Base-by-base conservation (phyloP, 768 basidiomycete genomes). In the Termitomyces heimii region DNA sequence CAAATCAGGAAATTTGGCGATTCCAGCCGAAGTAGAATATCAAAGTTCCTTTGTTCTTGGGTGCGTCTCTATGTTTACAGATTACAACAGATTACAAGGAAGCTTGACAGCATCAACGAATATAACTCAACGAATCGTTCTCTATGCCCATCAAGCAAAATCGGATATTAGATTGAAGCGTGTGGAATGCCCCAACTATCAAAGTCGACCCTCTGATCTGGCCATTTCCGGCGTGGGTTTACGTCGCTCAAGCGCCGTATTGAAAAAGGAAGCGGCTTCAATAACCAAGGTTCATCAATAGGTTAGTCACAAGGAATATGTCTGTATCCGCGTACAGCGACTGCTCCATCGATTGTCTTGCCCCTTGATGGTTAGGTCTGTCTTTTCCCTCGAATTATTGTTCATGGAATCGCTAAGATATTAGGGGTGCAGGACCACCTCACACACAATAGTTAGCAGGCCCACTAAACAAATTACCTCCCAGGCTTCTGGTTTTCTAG, bases 241-340 rank as follows among this genome's bases (percentile, higher is more conserved):
- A n/a, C 44, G 35, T 35, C 47, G 29, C 28, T 46, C 14, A 24
- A 31, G 5, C 42, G 47, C 44, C 13, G 46, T 2, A 8, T 16
- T 34, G 16, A 14, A 31, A 14, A 20, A n/a, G n/a, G 10, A 5
- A 35, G 24, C 34, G 16, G 39, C 48, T 49, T 43, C 29, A 53
- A 55, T 34, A 2, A 44, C 42, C 26, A 35, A 35, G n/a, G 24
- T 37, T 55, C 1, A 53, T 34, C 29, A 46, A 53, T 53, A 22
- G 26, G 58, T 5, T 53, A 58, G 26, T 48, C 31, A 51, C 47
- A 18, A 43, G 60, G 10, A 56, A 56, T 37, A 60, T 60, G 31
- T 50, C 55, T 49, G 18, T 59, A 48, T 52, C 58, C 60, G 20
- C 55, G 57, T 43, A 57, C 62, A 14, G 57, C 55, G 12, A 60